Base-by-base conservation (phyloP, 139 green algal genomes). In the Auxenochlorella protothecoides region DNA sequence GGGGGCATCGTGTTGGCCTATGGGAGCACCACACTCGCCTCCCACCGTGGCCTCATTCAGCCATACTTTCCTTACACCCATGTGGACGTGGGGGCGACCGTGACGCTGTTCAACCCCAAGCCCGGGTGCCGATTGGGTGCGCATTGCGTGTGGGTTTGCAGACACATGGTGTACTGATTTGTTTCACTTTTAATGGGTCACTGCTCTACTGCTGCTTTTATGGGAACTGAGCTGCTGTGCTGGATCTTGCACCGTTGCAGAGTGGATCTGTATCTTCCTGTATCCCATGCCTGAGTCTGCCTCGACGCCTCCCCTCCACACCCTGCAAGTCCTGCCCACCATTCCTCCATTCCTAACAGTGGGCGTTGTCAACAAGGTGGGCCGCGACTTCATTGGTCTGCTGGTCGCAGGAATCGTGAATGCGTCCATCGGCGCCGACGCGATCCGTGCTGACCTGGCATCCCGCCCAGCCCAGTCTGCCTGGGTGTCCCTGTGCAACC, bases 331-430 rank as follows among this genome's bases (percentile, higher is more conserved):
- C 27, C 27, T 44, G 27, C 27, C 27, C 27, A 44, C 27, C 27
- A 44, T 44, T 1, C 27, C 27, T 44, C 27, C 27, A 44, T 44
- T 44, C 27, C 27, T 44, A 44, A 44, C 85, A 88, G 78, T 82
- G 13, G 88, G 82, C 11, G 79, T 61, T 2, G 87, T 92, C n/a
- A 88, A 85, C 74, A 81, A 85, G 63, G 63, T 90, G 3, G 84
- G 76, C 0, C 63, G 68, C 4, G 84, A 92, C 68, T 92, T 84
- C 78, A 78, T 93, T 11, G 80, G 84, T 8, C 71, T 90, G 6
- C 74, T 91, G 53, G 82, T 89, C n/a, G 70, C 91, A 68, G 85
- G 81, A 11, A 73, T 90, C 5, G 83, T 93, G 70, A 93, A 93
- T 56, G 84, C 75, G 4, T 73, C 80, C 64, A 79, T 92, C 3